Conservation (phyloP, 352 stramenopile genomes). For the Pythium periplocum region DNA sequence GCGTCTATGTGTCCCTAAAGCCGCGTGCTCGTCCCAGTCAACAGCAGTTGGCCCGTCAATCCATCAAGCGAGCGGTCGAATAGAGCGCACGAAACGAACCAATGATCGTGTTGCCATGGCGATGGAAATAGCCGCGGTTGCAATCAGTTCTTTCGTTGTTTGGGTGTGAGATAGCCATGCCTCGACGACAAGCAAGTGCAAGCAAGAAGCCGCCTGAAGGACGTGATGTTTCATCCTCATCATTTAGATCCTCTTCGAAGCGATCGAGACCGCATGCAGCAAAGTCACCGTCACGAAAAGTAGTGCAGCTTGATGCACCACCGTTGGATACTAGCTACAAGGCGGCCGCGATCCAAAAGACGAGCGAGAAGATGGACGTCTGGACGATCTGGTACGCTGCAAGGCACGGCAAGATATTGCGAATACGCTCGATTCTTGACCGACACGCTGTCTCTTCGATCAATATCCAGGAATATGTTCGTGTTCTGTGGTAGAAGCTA, state of each 20-base stretch:
- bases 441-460: slow-evolving; percentile 28
- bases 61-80: no score
- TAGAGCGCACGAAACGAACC: no score
- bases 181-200: no score
- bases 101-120: no score
- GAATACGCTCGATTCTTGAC: slow-evolving; percentile 47
- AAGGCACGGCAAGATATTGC: slow-evolving; percentile 44
- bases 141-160: no score
- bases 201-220: background rate
- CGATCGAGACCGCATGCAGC: background rate
- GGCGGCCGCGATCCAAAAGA: slow-evolving; percentile 9
- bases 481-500: background rate
- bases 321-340: background rate
- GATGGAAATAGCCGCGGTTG: no score
- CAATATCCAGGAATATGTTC: slow-evolving; percentile 50
- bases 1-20: no score
- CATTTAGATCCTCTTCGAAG: background rate
- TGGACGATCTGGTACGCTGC: slow-evolving; percentile 78
- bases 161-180: no score
- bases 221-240: no score
- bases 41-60: no score
- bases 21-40: no score
- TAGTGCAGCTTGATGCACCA: background rate
- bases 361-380: slow-evolving; percentile 18
- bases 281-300: background rate